Base-by-base conservation (phyloP, 805 yeast species). In the Candida manassasensis region DNA sequence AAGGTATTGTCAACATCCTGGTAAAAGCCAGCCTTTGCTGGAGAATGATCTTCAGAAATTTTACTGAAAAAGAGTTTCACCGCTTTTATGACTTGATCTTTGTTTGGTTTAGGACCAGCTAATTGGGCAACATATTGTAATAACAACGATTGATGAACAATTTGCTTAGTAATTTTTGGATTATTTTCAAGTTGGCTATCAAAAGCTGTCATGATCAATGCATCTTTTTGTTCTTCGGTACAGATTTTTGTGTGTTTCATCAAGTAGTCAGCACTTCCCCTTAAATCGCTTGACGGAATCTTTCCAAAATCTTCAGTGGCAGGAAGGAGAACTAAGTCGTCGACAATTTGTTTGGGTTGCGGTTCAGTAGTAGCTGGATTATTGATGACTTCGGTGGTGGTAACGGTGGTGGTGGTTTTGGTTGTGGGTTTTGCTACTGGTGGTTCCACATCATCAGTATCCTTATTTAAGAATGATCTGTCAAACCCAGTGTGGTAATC, bases 401-500 rank as follows among this genome's bases (percentile, higher is more conserved):
- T 51, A 1, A 53, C 52, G 1, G 39, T 34, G 7, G 38, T 22
- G 2, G 46, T 11, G n/a, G 29, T 15, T 19, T 17, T 31, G n/a
- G 29, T 21, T 13, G n/a, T 30, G 10, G 28, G 30, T 4, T 19
- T 27, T 29, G 32, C 39, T 17, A 32, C 45, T 9, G 54, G 39
- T 18, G 55, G 33, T 3, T 49, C 43, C 27, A 48, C 59, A 18
- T 42, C 47, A 12, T 45, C 62, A 4, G 52, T 49, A n/a, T 60
- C 64, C 46, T 79, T 83, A 57, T 87, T 86, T 53, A 87, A 57
- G 45, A 85, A 76, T 0, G 96, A 82, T 28, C 84, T 77, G 54
- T 90, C 95, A 68, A 86, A 93, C 0, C 96, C 97, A 10, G 93
- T 87, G 47, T 79, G 93, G 27, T 88, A 73, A 59, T 90, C 98